Conservation (phyloP, 768 basidiomycete genomes). For the Leccinellum luteum region DNA sequence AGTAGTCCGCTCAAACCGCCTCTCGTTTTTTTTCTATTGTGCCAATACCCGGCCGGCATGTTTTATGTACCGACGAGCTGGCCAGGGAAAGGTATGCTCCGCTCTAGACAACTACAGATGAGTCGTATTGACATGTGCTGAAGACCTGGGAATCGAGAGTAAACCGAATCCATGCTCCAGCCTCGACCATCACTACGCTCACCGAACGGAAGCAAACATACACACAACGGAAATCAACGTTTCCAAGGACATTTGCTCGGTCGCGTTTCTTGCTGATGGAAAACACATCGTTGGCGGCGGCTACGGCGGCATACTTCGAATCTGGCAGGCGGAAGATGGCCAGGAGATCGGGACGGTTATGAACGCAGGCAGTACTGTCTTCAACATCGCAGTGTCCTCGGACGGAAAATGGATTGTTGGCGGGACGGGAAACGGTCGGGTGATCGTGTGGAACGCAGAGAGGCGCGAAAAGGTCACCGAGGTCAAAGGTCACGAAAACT, state of each 20-base stretch:
- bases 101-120: not conserved
- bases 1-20: not conserved
- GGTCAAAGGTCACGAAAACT: constrained; percentile 5
- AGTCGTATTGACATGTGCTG: not conserved
- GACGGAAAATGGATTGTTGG: constrained; percentile 10
- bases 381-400: constrained; percentile 4
- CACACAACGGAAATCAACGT: not conserved
- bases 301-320: constrained; percentile 7
- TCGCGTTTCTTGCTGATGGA: constrained; percentile 6
- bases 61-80: not conserved
- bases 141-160: not conserved
- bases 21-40: not conserved
- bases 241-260: constrained; percentile 9
- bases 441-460: constrained; percentile 12
- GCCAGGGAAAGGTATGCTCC: not conserved
- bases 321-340: constrained; percentile 4
- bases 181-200: not conserved
- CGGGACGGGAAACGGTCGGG: constrained; percentile 4
- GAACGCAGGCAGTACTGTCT: constrained; percentile 4
- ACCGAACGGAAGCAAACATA: not conserved
- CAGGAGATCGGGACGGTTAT: constrained; percentile 2
- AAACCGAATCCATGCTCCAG: not conserved
- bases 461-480: constrained; percentile 1
- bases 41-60: not conserved
- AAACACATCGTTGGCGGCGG: constrained; percentile 7